Evolutionary conservation across 2,329 filamentous ascomycete species (phyloP).

Genomic region (Magnaporthiopsis rhizophila): DNA sequence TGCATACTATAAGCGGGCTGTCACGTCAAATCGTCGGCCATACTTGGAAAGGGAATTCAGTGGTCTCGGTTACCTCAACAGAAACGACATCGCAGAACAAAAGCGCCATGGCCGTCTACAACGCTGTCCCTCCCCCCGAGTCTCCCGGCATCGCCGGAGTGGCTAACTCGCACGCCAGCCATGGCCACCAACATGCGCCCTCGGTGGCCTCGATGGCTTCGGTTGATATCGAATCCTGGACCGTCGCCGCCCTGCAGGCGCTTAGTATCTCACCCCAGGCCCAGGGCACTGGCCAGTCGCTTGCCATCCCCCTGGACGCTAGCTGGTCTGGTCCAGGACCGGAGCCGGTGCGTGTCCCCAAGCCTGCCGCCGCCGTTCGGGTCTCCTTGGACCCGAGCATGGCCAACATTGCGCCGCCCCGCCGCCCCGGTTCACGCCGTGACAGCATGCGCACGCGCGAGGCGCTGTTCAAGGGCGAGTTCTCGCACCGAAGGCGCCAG

Average conservation of each 20-base stretch:
- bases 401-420: conserved; percentile 25
- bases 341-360: conserved; percentile 20
- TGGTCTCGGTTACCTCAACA: too few relatives aligned
- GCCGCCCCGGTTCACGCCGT: conserved; percentile 35
- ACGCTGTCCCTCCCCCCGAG: conserved; percentile 40
- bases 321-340: conserved; percentile 19
- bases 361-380: conserved; percentile 10
- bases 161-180: conserved; percentile 4
- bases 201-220: conserved; percentile 23
- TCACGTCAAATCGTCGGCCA: too few relatives aligned
- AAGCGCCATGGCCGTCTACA: conserved; percentile 42
- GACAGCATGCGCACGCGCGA: conserved; percentile 59
- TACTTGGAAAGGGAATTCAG: too few relatives aligned
- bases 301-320: conserved; percentile 70
- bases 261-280: conserved; percentile 46
- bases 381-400: conserved; percentile 15
- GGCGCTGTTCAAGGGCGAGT: conserved; percentile 76
- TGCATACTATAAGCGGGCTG: background rate
- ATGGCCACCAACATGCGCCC: conserved; percentile 16
- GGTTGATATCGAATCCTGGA: conserved; percentile 62
- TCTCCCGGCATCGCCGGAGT: conserved; percentile 16
- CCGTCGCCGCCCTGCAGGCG: conserved; percentile 47
- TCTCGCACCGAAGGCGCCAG: conserved; percentile 77
- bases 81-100: background rate
- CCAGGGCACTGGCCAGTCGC: conserved; percentile 52